Evolutionary conservation across 1,284 basidiomycete species (phyloP), one percentile per base, ranked within the genome.

Genomic region (Schizopora paradoxa): DNA sequence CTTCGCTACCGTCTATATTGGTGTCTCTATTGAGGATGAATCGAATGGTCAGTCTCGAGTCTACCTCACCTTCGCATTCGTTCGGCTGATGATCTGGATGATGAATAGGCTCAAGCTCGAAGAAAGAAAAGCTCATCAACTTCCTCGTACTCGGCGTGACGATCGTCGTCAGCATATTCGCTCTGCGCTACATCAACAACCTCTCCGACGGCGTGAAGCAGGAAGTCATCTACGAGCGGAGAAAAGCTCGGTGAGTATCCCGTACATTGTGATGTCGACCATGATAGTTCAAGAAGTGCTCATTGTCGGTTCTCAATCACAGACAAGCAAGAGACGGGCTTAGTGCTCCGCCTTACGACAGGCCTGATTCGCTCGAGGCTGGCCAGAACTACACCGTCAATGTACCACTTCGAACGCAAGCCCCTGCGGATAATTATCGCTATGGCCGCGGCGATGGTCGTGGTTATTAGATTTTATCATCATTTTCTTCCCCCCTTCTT

Each of bases 161-260:
- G 0, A 61, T 79, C 40, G 32, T 90, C 19, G 75, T 95, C 52
- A 95, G 92, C 0, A 53, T 89, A 37, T 62, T 68, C 31, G 86
- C 91, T 0, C 84, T 88, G 65, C 92, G 87, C 82, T 95, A 86
- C 61, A 86, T 95, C 56, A 79, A 79, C 56, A 68, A 63, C 43
- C 64, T 82, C 63, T 91, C 95, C 80, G 78, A 83, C 58, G 70
- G 76, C 54, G 83, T 79, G 21, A 86, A 91, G 55, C 77, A 85
- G 0, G 61, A 66, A 1, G 79, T 95, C 6, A 82, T 94, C 58
- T 79, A 87, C 46, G 75, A 76, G 29, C 72, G 83, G 36, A 76
- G 90, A 47, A 88, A 78, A 64, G 79, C 76, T 19, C 69, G 80
- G 76, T 80, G 48, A 52, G 69, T 64, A 35, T 29, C 23, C n/a